phyloP scores from a whole-genome alignment of 2,329 filamentous ascomycete species.

The Pseudocercospora fuligena region DNA sequence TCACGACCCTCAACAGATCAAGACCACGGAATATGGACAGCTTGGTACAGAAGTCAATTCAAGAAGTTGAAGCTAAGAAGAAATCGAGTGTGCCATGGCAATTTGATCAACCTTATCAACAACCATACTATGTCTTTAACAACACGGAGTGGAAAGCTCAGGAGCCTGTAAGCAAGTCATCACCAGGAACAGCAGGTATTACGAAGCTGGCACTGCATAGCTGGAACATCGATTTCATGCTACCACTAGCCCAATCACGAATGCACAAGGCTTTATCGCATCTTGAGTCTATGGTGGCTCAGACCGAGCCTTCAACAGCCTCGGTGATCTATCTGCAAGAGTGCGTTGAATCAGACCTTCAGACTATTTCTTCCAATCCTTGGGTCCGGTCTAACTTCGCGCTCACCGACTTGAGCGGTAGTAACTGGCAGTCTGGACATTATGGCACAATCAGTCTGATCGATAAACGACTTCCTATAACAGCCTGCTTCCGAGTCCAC shows the following conservation, averaged over 20 bases:
- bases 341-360: constrained; percentile 54
- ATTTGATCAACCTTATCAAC: constrained; percentile 29
- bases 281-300: constrained; percentile 36
- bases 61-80: constrained; percentile 25
- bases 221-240: constrained; percentile 58
- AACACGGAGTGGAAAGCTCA: constrained; percentile 24
- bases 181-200: not conserved
- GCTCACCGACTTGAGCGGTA: constrained; percentile 53
- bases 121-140: constrained; percentile 27
- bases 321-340: constrained; percentile 59
- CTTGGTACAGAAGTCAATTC: constrained; percentile 24
- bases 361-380: constrained; percentile 47
- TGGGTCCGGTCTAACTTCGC: constrained; percentile 58
- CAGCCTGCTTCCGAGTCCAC: constrained; percentile 58
- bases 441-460: constrained; percentile 62
- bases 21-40: constrained; percentile 21
- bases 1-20: not conserved
- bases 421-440: constrained; percentile 51
- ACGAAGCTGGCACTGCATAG: constrained; percentile 44
- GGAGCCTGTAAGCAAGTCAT: not conserved
- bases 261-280: constrained; percentile 50
- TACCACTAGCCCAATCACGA: constrained; percentile 44
- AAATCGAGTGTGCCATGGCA: constrained; percentile 30
- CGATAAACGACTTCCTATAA: constrained; percentile 53
- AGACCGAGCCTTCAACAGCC: constrained; percentile 28